Percentiles rank a stretch among this genome's conserved stretches.
phyloP scores from a whole-genome alignment of 2,329 filamentous ascomycete genomes.

The Apiospora hydei region DNA sequence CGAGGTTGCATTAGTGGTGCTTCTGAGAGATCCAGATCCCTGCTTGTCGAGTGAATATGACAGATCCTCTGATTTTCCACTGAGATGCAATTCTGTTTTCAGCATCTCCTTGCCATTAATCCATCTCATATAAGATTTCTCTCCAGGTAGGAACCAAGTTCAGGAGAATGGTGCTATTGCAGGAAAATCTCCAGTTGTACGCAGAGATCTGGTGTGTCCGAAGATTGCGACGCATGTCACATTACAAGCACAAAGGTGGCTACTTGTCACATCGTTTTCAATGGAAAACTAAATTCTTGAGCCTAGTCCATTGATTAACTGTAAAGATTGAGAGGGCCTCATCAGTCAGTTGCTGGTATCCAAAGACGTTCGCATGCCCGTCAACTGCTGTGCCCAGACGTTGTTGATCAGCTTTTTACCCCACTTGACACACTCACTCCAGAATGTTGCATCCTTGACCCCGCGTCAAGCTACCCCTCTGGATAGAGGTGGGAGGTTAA shows the following conservation, averaged over 20 bases:
- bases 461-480: conserved; percentile 13
- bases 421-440: not conserved
- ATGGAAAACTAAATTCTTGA: too few relatives aligned
- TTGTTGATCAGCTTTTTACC: not conserved
- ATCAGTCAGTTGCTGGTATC: not conserved
- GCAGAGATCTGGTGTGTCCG: too few relatives aligned
- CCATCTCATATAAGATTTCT: not conserved
- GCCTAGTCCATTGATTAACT: too few relatives aligned
- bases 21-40: not conserved
- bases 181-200: too few relatives aligned
- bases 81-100: not conserved
- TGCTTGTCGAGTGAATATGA: not conserved
- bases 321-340: not conserved
- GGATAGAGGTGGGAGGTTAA: not conserved
- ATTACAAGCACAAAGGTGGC: too few relatives aligned
- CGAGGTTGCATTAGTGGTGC: not conserved
- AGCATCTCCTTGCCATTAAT: not conserved
- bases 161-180: not conserved
- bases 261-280: too few relatives aligned
- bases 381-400: not conserved
- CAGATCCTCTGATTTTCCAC: not conserved
- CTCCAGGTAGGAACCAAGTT: not conserved
- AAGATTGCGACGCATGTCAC: too few relatives aligned
- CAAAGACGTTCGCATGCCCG: not conserved
- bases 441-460: not conserved